These are phyloP conservation scores for Aphanomyces astaci DNA, from an alignment of 352 stramenopile genomes.

Conservation along the genomic window DNA sequence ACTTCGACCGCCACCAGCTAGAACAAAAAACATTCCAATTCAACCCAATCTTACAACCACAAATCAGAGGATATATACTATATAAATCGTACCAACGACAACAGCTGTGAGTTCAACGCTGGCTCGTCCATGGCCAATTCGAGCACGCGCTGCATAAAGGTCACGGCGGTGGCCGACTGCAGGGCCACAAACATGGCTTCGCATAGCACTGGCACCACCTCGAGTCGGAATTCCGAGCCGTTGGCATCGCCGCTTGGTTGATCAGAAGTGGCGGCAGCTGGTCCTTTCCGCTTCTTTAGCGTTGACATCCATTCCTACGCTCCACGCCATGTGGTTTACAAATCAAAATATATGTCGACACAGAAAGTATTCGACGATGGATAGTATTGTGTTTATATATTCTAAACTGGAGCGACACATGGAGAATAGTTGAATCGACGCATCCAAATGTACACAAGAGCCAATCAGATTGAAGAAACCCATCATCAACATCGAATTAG, in stretches of 20 bases:
- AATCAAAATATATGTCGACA: too few relatives aligned
- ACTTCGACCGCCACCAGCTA: background rate
- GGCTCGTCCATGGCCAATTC: background rate
- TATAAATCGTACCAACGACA: background rate
- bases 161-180: background rate
- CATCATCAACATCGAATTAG: too few relatives aligned
- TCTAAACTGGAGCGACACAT: too few relatives aligned
- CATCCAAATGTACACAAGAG: too few relatives aligned
- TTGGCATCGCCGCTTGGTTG: background rate
- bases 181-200: slow-evolving; percentile 3
- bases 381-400: too few relatives aligned
- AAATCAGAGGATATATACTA: too few relatives aligned
- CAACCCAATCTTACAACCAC: background rate
- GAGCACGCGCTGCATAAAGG: background rate
- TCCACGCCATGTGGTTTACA: too few relatives aligned
- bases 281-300: background rate
- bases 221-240: background rate
- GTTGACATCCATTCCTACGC: background rate
- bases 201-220: background rate
- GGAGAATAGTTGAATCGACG: too few relatives aligned
- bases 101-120: background rate
- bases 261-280: too few relatives aligned
- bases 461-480: too few relatives aligned
- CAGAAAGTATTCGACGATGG: too few relatives aligned
- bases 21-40: background rate